Evolutionary conservation across 257 asterid genomes (phyloP).

Genomic region (Mitragyna speciosa): DNA sequence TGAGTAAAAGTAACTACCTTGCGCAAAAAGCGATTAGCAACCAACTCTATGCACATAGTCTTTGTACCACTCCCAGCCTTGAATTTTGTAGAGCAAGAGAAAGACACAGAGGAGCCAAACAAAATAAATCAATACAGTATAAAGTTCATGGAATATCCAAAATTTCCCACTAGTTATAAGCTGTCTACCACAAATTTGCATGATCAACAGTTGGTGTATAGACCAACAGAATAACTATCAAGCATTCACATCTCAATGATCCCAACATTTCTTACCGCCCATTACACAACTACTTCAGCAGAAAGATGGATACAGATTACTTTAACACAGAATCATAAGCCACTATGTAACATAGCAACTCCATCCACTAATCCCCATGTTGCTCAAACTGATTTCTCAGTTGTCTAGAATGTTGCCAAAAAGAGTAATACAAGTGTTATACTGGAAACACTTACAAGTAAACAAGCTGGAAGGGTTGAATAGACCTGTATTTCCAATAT

Average conservation of each 20-base stretch:
- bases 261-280: not conserved
- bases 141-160: not conserved
- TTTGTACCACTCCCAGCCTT: conserved; percentile 55
- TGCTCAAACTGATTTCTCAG: not conserved
- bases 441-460: not conserved
- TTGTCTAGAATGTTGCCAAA: not conserved
- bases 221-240: not conserved
- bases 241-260: not conserved
- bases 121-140: not conserved
- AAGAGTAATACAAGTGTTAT: not conserved
- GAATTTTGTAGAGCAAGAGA: conserved; percentile 13
- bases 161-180: not conserved
- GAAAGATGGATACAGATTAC: not conserved
- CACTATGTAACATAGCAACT: not conserved
- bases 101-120: conserved; percentile 2
- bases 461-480: not conserved
- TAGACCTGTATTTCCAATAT: not conserved
- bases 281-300: not conserved
- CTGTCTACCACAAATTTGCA: not conserved
- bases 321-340: not conserved
- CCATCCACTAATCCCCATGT: not conserved
- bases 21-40: conserved; percentile 94
- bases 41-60: conserved; percentile 89
- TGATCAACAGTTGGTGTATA: not conserved
- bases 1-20: conserved; percentile 52